Percentiles rank a stretch among this genome's conserved stretches.
Conservation (phyloP, 106 monocot genomes). For the Alisma plantagoaquatica region DNA sequence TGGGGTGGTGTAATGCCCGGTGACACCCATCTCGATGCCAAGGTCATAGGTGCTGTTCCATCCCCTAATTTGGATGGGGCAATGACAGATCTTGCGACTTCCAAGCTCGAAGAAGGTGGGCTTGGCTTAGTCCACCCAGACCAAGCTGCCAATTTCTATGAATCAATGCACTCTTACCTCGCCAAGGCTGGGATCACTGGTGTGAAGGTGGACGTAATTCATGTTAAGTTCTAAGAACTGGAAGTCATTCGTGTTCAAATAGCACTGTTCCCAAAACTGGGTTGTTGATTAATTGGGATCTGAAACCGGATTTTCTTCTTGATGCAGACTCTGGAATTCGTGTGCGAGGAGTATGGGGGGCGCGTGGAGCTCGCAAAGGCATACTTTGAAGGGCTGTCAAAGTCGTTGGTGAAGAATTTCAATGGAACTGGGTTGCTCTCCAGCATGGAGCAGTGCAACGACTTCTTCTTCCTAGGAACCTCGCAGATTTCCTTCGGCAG, state of each 20-base stretch:
- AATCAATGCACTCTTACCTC: conserved; percentile 49
- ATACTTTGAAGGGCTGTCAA: conserved; percentile 35
- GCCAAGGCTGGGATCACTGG: conserved; percentile 31
- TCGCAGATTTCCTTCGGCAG: conserved; percentile 33
- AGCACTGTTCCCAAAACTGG: not conserved
- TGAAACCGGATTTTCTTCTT: not conserved
- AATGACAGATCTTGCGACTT: conserved; percentile 45
- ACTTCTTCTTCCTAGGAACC: conserved; percentile 48
- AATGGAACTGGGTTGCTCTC: conserved; percentile 39
- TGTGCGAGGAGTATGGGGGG: conserved; percentile 33
- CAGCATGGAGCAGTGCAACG: conserved; percentile 60
- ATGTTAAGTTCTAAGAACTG: conserved; percentile 24
- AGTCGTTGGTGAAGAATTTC: conserved; percentile 37
- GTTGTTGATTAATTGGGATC: not conserved
- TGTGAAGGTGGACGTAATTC: conserved; percentile 46
- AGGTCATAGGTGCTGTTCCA: conserved; percentile 10
- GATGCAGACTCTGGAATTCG: conserved; percentile 33
- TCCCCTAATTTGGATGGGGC: conserved; percentile 32
- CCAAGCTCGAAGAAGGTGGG: conserved; percentile 34
- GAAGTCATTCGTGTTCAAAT: no score
- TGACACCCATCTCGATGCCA: conserved; percentile 18
- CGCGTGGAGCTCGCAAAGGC: conserved; percentile 41
- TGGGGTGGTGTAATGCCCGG: conserved; percentile 48
- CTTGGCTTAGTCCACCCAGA: conserved; percentile 37
- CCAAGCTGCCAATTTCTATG: conserved; percentile 26